A percentile compares a stretch with the other conserved stretches of the same genome.
These are phyloP conservation scores for Salvia sclarea DNA, from an alignment of 305 asterid genomes.

Conservation along the genomic window DNA sequence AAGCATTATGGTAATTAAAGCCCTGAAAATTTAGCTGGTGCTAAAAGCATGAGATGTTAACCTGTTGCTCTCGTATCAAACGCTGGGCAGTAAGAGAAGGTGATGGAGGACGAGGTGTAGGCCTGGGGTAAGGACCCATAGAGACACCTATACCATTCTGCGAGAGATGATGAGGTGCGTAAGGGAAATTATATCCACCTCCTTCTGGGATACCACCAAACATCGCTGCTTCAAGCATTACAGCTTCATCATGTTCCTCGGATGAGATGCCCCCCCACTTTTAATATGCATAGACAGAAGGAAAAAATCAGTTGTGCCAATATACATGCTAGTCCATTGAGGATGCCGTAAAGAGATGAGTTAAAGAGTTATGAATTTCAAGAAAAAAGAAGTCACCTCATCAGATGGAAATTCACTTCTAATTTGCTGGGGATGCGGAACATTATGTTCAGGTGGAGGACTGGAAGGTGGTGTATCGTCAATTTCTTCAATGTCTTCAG, in stretches of 20 bases:
- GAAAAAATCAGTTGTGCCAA: not conserved
- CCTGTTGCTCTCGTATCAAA: conserved; percentile 93
- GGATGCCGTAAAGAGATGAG: conserved; percentile 9
- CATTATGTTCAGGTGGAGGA: conserved; percentile 48
- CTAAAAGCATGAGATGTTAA: conserved; percentile 32
- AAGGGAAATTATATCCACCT: conserved; percentile 60
- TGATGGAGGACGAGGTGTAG: conserved; percentile 78
- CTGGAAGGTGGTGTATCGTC: conserved; percentile 62
- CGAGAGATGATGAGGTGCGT: conserved; percentile 60
- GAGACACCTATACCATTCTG: conserved; percentile 61
- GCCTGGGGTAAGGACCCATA: conserved; percentile 51
- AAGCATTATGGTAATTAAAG: conserved; percentile 22
- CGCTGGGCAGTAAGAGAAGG: conserved; percentile 96
- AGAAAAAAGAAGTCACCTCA: conserved; percentile 47
- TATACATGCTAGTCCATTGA: conserved; percentile 16
- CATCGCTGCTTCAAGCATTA: conserved; percentile 98
- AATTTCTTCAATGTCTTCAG: conserved; percentile 47
- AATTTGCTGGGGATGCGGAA: conserved; percentile 40
- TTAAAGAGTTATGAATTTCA: conserved; percentile 2
- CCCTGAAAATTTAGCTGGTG: conserved; percentile 10
- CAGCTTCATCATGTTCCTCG: conserved; percentile 95
- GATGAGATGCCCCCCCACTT: conserved; percentile 99
- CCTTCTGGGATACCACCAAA: conserved; percentile 94
- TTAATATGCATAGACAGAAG: conserved; percentile 28
- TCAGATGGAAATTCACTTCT: conserved; percentile 63